Evolutionary conservation across 306 rosid genomes (phyloP), one percentile per base, ranked within the genome.

Genomic region (Vicia sativa): DNA sequence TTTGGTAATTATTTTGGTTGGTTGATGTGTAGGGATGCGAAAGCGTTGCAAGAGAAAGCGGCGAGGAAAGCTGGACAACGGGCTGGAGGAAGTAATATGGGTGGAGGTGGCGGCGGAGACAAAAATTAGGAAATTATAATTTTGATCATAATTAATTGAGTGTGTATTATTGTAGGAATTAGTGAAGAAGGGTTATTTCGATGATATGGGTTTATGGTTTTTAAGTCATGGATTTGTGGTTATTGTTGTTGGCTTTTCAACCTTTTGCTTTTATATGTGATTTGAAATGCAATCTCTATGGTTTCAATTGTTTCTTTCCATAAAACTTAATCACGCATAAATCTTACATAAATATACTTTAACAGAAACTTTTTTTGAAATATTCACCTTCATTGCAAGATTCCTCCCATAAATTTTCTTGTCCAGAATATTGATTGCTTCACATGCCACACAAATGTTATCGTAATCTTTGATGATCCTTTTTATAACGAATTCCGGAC

Each of bases 11-110:
- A 28, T 64, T 1, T 11, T 18, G 12, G 0, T 48, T 37, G 2
- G 6, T 26, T 58, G 2, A 59, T 54, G 53, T 13, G 26, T 37
- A 88, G 96, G 73, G 91, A 86, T 63, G 89, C 89, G 0, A 89
- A 80, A 46, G 96, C 96, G 5, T 71, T 86, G 19, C 88, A 84
- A 53, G 91, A 89, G 59, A 89, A 89, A 75, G 67, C 85, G 0
- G 83, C 86, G 0, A 84, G 26, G 76, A 89, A 89, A 72, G 87
- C 84, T 1, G 83, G 63, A 12, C 86, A 79, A 39, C 67, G 66
- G 4, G 76, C 54, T 0, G 80, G 88, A 23, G 93, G 83, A 42
- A 82, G 57, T 25, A 80, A 80, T n/a, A 55, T 55, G 62, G 70
- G 71, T 0, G 85, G 83, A 53, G 85, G 80, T 25, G 82, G 65